Evolutionary conservation across 805 yeast species (phyloP).

Genomic region (Nakazawaea holstii): DNA sequence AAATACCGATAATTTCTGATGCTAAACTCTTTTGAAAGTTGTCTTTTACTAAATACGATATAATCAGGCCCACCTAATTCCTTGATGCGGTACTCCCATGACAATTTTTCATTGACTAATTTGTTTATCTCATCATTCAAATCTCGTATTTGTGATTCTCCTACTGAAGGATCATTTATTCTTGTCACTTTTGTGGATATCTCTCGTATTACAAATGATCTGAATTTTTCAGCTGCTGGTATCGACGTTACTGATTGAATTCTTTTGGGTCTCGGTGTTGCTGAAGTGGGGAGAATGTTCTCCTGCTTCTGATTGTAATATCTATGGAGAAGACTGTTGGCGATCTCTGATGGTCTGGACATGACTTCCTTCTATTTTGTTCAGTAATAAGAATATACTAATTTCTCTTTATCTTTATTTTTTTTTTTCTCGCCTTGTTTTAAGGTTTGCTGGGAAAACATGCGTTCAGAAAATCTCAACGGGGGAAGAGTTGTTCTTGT

Average conservation of each 20-base stretch:
- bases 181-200: constrained; percentile 54
- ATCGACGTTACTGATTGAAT: constrained; percentile 48
- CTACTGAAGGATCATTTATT: constrained; percentile 54
- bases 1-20: constrained; percentile 64
- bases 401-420: too few species aligned
- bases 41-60: constrained; percentile 21
- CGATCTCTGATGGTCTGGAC: constrained; percentile 76
- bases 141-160: constrained; percentile 63
- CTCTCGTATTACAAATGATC: constrained; percentile 56
- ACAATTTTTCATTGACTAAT: constrained; percentile 56
- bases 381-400: too few species aligned
- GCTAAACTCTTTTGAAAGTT: constrained; percentile 15
- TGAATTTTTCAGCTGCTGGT: constrained; percentile 67
- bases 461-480: too few species aligned
- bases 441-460: too few species aligned
- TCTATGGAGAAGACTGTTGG: constrained; percentile 64
- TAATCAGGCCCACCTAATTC: constrained; percentile 74
- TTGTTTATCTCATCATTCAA: constrained; percentile 70
- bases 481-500: too few species aligned
- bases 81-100: constrained; percentile 75
- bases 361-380: constrained; percentile 25
- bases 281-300: constrained; percentile 18
- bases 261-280: constrained; percentile 55
- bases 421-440: too few species aligned
- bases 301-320: constrained; percentile 58